phyloP scores from a whole-genome alignment of 78 protist genomes.

The Pigoraptor vietnamica region DNA sequence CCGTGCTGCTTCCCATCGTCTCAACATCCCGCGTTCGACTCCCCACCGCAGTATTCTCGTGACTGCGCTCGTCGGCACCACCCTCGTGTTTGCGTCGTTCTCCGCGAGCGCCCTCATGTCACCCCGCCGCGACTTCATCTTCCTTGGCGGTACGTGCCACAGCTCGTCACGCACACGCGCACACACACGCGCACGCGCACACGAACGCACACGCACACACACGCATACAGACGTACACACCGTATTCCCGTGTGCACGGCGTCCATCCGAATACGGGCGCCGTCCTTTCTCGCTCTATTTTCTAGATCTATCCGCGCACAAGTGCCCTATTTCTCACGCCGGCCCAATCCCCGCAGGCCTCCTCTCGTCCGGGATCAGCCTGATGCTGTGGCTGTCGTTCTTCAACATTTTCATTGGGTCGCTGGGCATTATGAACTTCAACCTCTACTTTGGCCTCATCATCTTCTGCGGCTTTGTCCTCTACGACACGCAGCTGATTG shows the following conservation, averaged over 20 bases:
- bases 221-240: too few relatives aligned
- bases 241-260: too few relatives aligned
- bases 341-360: too few relatives aligned
- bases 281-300: too few relatives aligned
- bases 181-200: too few relatives aligned
- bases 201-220: too few relatives aligned
- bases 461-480: constrained; percentile 43
- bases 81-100: constrained; percentile 35
- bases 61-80: constrained; percentile 32
- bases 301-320: too few relatives aligned
- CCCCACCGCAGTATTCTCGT: not conserved
- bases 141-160: constrained; percentile 29
- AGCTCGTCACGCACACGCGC: too few relatives aligned
- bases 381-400: constrained; percentile 2
- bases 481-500: constrained; percentile 40
- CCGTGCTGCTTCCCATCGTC: too few relatives aligned
- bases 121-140: constrained; percentile 15
- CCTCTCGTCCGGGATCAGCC: constrained; percentile 3
- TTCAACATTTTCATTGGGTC: constrained; percentile 11
- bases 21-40: too few relatives aligned
- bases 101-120: constrained; percentile 22
- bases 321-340: too few relatives aligned
- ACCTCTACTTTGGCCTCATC: constrained; percentile 35
- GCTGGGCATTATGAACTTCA: not conserved
- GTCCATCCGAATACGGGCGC: too few relatives aligned